A percentile compares a stretch with the other conserved stretches of the same genome.
phyloP scores from a whole-genome alignment of 805 yeast species.

The Maudiozyma barnettii region DNA sequence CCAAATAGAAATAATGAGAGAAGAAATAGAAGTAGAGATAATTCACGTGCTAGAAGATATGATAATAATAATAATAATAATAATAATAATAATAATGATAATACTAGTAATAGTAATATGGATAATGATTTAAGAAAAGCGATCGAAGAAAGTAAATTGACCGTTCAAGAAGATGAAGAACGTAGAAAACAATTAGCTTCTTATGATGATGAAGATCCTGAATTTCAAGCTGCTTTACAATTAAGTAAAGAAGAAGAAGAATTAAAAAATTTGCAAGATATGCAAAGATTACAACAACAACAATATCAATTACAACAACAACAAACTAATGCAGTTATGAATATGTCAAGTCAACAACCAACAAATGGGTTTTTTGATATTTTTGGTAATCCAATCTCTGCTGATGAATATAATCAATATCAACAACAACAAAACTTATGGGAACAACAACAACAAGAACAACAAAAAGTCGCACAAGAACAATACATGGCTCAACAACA shows the following conservation, averaged over 20 bases:
- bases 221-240: slow-evolving; percentile 24
- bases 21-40: slow-evolving; percentile 3
- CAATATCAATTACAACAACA: slow-evolving; percentile 13
- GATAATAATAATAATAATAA: not conserved
- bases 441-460: slow-evolving; percentile 23
- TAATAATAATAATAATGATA: not conserved
- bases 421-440: slow-evolving; percentile 24
- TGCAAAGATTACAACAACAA: slow-evolving; percentile 19
- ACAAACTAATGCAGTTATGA: slow-evolving; percentile 3
- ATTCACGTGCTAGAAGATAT: not conserved
- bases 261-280: slow-evolving; percentile 22
- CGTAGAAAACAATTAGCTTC: slow-evolving; percentile 33
- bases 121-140: slow-evolving; percentile 78
- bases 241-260: slow-evolving; percentile 27
- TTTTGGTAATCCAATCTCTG: slow-evolving; percentile 22
- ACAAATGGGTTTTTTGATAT: slow-evolving; percentile 18
- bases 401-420: slow-evolving; percentile 21
- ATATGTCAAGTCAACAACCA: slow-evolving; percentile 6
- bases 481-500: slow-evolving; percentile 9
- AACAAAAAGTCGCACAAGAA: slow-evolving; percentile 21
- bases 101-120: slow-evolving; percentile 15
- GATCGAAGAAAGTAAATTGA: slow-evolving; percentile 63
- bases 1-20: not conserved
- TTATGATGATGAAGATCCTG: slow-evolving; percentile 20
- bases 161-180: slow-evolving; percentile 77